Percentiles rank a stretch among this genome's conserved stretches.
Conservation (phyloP, 805 yeast species). For the Saccharomycopsis schoenii region DNA sequence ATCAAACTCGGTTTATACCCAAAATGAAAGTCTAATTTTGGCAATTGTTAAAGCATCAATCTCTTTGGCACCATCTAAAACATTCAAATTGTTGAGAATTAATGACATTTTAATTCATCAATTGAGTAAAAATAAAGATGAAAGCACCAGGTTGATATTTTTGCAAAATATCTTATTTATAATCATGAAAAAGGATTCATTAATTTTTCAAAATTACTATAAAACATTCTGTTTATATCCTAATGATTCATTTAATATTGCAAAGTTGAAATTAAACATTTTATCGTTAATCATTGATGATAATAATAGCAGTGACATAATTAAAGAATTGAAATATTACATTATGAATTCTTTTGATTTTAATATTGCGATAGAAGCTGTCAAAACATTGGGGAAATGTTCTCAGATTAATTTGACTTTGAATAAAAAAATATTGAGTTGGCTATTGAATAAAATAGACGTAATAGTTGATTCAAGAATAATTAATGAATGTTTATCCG, state of each 20-base stretch:
- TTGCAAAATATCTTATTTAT: constrained; percentile 13
- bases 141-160: constrained; percentile 3
- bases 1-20: constrained; percentile 36
- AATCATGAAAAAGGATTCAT: constrained; percentile 13
- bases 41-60: constrained; percentile 48
- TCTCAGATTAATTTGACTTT: constrained; percentile 41
- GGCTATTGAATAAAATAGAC: constrained; percentile 49
- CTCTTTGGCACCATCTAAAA: constrained; percentile 48
- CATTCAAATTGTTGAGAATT: constrained; percentile 39
- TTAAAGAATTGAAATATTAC: constrained; percentile 56
- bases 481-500: constrained; percentile 59
- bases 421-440: constrained; percentile 45
- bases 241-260: constrained; percentile 34
- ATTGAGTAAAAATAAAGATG: constrained; percentile 23
- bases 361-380: constrained; percentile 34
- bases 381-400: constrained; percentile 54
- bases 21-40: constrained; percentile 51
- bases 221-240: constrained; percentile 47
- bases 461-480: constrained; percentile 24
- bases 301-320: constrained; percentile 38
- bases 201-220: constrained; percentile 15
- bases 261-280: constrained; percentile 49
- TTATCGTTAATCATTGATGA: constrained; percentile 49
- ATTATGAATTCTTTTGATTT: constrained; percentile 26
- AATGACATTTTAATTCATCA: constrained; percentile 41